Evolutionary conservation across 352 stramenopile genomes (phyloP), one percentile per base, ranked within the genome.

Genomic region (Phytopythium oedochilum): DNA sequence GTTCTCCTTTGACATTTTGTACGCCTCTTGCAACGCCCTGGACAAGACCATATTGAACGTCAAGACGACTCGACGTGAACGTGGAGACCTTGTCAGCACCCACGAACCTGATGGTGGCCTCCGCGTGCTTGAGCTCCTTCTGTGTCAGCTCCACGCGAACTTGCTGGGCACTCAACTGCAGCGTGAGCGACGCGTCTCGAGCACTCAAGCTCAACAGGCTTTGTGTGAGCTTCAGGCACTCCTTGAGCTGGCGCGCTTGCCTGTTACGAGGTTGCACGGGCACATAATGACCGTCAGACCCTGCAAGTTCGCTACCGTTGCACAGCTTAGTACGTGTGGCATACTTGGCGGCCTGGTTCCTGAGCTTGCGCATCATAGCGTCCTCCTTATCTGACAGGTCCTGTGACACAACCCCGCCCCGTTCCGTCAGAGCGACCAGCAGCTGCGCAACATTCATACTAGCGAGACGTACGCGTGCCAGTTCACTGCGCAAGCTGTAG

Each of bases 301-400:
- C 57, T 39, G 10, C 36, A 12, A 36, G 42, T 22, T 12, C 8
- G 38, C 68, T 0, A 14, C 5, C 23, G 14, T 22, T 5, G 23
- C 9, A 20, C 5, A n/a, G n/a, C n/a, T n/a, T n/a, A n/a, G n/a
- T n/a, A n/a, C n/a, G n/a, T n/a, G 25, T 17, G 5, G 14, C 72
- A 43, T 75, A 87, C 69, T 90, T 92, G 6, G 75, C 54, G 3
- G 70, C 65, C 64, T 89, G 77, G 23, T 78, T 71, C 57, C 79
- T 88, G 22, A 95, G 67, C 52, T 92, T 91, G 39, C 83, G 70
- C 8, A 80, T 77, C 63, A 92, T 75, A 5, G 73, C 78, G 25
- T 90, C 79, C 43, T 93, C 78, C 40, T 88, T 91, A 17, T 81
- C 72, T 1, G 83, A 93, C 14, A 90, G 50, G 56, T 93, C 85